Conservation (phyloP, 2,329 filamentous ascomycete genomes). For the Claviceps capensis region DNA sequence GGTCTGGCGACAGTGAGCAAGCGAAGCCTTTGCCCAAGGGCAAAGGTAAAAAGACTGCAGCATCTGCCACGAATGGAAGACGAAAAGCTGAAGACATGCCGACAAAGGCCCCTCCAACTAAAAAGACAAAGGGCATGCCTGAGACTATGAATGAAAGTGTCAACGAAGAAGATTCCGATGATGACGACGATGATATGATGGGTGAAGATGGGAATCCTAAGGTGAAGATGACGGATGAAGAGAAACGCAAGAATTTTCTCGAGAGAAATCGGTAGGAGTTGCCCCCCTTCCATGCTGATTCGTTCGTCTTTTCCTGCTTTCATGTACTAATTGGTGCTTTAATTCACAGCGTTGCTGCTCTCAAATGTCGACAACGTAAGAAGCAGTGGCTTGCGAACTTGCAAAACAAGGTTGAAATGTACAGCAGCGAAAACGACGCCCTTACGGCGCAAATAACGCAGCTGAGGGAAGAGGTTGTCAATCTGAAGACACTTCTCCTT, state of each 20-base stretch:
- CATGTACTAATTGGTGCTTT: neutral
- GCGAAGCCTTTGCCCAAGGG: constrained; percentile 50
- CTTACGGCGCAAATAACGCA: constrained; percentile 72
- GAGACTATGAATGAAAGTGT: constrained; percentile 15
- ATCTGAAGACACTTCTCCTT: constrained; percentile 80
- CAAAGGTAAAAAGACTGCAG: constrained; percentile 54
- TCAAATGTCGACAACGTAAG: constrained; percentile 95
- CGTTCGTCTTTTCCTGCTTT: neutral
- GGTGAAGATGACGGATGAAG: constrained; percentile 90
- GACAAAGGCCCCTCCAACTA: constrained; percentile 48
- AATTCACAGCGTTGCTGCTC: constrained; percentile 63
- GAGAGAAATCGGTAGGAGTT: constrained; percentile 75
- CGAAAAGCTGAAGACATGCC: constrained; percentile 62
- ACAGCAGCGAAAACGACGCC: constrained; percentile 80
- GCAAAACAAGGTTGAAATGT: constrained; percentile 88
- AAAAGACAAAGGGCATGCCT: constrained; percentile 49
- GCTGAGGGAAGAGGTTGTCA: constrained; percentile 84
- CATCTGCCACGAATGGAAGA: constrained; percentile 44
- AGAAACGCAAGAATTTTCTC: constrained; percentile 96
- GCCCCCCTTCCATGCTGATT: neutral
- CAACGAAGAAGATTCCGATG: constrained; percentile 36
- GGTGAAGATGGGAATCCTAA: constrained; percentile 46
- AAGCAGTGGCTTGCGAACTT: constrained; percentile 97
- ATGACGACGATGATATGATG: constrained; percentile 34
- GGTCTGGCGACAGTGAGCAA: constrained; percentile 60